These are phyloP conservation scores for Phialophora verrucosa DNA, from an alignment of 2,329 filamentous ascomycete species.

Conservation along the genomic window DNA sequence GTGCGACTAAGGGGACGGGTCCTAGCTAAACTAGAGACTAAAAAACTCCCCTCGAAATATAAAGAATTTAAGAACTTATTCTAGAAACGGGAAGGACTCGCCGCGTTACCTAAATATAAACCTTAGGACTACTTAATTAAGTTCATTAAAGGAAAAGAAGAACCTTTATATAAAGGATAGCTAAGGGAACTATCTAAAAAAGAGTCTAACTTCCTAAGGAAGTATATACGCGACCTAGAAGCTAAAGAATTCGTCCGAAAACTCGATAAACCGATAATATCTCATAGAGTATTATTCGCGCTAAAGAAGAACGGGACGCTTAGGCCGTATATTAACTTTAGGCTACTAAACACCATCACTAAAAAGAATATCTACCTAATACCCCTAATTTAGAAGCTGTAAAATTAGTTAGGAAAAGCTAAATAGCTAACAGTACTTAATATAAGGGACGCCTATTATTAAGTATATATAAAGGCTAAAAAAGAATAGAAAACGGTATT, in stretches of 20 bases:
- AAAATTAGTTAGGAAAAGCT: neutral
- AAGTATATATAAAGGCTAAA: too few relatives aligned
- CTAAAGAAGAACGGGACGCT: neutral
- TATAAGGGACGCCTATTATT: constrained; percentile 23
- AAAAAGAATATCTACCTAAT: constrained; percentile 4
- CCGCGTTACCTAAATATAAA: neutral
- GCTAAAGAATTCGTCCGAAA: neutral
- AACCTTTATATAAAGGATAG: too few relatives aligned
- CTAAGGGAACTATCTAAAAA: too few relatives aligned
- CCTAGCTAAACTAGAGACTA: neutral
- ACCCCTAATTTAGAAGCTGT: neutral
- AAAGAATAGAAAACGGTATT: too few relatives aligned
- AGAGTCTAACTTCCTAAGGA: too few relatives aligned
- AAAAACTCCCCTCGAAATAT: neutral
- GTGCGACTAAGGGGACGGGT: neutral
- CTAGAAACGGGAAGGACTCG: neutral
- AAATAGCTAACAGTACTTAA: neutral
- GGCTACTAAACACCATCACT: neutral
- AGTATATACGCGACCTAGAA: too few relatives aligned
- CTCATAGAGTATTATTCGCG: neutral
- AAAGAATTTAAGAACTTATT: neutral
- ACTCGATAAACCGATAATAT: neutral
- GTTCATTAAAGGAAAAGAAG: neutral
- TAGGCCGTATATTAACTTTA: neutral
- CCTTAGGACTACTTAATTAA: neutral